These are phyloP conservation scores for Neophaeococcomyces mojaviensis DNA, from an alignment of 2,329 filamentous ascomycete genomes.

Conservation along the genomic window DNA sequence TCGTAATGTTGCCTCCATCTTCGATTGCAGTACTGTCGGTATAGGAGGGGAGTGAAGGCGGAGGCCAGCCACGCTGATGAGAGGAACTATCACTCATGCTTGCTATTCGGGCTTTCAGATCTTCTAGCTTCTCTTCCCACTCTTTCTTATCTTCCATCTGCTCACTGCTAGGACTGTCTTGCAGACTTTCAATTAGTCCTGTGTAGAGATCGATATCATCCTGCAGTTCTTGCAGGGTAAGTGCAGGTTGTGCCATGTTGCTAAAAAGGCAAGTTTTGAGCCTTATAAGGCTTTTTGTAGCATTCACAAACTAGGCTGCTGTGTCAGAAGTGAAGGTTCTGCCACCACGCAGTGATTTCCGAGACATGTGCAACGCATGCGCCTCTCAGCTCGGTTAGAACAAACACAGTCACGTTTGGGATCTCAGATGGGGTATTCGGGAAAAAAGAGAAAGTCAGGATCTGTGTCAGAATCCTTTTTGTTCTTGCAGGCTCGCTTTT, in stretches of 20 bases:
- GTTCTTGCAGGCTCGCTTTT: not conserved
- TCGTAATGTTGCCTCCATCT: not conserved
- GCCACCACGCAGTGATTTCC: no score
- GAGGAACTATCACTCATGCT: not conserved
- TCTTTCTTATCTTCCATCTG: constrained; percentile 1
- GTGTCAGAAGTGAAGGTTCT: not conserved
- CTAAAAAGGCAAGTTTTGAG: not conserved
- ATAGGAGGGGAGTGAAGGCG: not conserved
- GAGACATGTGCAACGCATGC: no score
- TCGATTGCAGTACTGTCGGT: not conserved
- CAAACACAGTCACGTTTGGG: no score
- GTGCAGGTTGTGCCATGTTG: not conserved
- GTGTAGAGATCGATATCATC: constrained; percentile 7
- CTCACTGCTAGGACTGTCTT: not conserved
- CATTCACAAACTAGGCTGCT: not conserved
- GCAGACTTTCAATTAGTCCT: not conserved
- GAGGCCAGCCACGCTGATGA: not conserved
- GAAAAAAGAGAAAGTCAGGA: not conserved
- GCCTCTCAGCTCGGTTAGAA: no score
- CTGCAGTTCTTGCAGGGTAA: constrained; percentile 3
- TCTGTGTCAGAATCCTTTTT: not conserved
- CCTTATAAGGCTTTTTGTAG: not conserved
- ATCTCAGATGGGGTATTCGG: no score
- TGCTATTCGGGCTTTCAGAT: constrained; percentile 1
- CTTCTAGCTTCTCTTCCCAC: not conserved